These are phyloP conservation scores for Lunularia cruciata DNA, from an alignment of 225 moss, liverwort and hornwort species.

Conservation along the genomic window DNA sequence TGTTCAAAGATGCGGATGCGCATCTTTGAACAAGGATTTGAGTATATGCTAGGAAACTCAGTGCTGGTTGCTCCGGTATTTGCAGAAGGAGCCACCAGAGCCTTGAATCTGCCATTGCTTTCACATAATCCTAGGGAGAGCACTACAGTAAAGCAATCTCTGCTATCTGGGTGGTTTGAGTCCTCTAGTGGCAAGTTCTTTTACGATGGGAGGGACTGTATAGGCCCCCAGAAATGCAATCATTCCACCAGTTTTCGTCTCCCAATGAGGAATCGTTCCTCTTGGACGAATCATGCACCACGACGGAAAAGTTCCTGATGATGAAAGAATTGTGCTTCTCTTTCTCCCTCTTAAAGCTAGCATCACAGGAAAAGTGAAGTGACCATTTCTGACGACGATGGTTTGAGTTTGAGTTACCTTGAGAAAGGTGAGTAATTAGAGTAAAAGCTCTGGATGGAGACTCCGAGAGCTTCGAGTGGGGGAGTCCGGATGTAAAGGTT, in stretches of 20 bases:
- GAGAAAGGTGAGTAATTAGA: constrained; percentile 37
- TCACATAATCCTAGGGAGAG: not conserved
- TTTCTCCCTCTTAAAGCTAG: constrained; percentile 30
- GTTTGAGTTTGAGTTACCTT: constrained; percentile 24
- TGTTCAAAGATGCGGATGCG: constrained; percentile 26
- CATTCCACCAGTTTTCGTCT: constrained; percentile 38
- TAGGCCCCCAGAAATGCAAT: constrained; percentile 30
- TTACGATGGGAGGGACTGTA: constrained; percentile 22
- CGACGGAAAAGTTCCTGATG: constrained; percentile 27
- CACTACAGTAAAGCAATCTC: not conserved
- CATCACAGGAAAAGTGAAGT: constrained; percentile 23
- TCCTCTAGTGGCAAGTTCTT: constrained; percentile 23
- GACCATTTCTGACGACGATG: constrained; percentile 40
- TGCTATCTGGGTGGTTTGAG: constrained; percentile 27
- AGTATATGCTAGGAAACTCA: constrained; percentile 40
- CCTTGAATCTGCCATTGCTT: constrained; percentile 34
- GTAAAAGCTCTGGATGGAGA: constrained; percentile 40
- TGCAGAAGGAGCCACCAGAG: constrained; percentile 39
- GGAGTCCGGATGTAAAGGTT: constrained; percentile 22
- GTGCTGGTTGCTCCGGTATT: constrained; percentile 46
- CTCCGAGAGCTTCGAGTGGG: constrained; percentile 6
- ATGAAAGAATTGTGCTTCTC: constrained; percentile 34
- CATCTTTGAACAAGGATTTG: constrained; percentile 40
- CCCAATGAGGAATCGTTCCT: constrained; percentile 38
- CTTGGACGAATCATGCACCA: constrained; percentile 34